Percentiles rank a stretch among this genome's conserved stretches.
phyloP scores from a whole-genome alignment of 2,329 filamentous ascomycete species.

The Stachybotrys elegans region DNA sequence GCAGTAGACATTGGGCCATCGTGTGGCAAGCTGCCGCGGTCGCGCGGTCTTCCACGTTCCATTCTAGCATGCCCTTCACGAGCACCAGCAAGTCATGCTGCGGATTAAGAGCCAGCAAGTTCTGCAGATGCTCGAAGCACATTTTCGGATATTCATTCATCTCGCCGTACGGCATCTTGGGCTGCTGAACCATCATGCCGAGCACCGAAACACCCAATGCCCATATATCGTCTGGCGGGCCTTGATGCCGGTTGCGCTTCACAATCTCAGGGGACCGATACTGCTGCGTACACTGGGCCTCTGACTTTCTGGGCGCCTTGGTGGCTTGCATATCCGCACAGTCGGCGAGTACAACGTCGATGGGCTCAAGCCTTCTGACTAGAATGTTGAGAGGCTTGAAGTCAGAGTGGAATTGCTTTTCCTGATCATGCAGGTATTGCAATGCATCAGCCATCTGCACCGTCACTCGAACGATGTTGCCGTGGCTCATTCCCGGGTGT shows the following conservation, averaged over 20 bases:
- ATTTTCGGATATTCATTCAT: constrained; percentile 15
- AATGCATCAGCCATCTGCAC: constrained; percentile 19
- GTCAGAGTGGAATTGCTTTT: constrained; percentile 20
- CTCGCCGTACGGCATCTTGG: constrained; percentile 9
- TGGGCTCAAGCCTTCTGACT: constrained; percentile 18
- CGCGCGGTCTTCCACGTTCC: constrained; percentile 12
- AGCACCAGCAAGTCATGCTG: constrained; percentile 16
- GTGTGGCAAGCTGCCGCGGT: constrained; percentile 15
- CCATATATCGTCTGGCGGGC: constrained; percentile 27
- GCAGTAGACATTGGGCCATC: constrained; percentile 7
- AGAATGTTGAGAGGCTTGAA: constrained; percentile 28
- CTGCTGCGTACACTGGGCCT: constrained; percentile 15
- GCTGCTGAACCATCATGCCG: constrained; percentile 23
- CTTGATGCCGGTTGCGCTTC: constrained; percentile 11
- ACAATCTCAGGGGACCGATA: constrained; percentile 26
- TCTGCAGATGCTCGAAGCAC: constrained; percentile 17
- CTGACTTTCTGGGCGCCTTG: constrained; percentile 6
- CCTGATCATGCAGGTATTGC: constrained; percentile 18
- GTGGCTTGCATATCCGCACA: constrained; percentile 21
- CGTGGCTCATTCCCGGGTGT: constrained; percentile 10
- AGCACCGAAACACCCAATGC: constrained; percentile 25
- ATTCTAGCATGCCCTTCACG: constrained; percentile 14
- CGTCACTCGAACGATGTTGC: constrained; percentile 14
- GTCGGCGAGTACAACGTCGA: constrained; percentile 24
- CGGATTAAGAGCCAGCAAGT: constrained; percentile 18